phyloP scores from a whole-genome alignment of 306 rosid genomes.

The Cucumis cinereus region DNA sequence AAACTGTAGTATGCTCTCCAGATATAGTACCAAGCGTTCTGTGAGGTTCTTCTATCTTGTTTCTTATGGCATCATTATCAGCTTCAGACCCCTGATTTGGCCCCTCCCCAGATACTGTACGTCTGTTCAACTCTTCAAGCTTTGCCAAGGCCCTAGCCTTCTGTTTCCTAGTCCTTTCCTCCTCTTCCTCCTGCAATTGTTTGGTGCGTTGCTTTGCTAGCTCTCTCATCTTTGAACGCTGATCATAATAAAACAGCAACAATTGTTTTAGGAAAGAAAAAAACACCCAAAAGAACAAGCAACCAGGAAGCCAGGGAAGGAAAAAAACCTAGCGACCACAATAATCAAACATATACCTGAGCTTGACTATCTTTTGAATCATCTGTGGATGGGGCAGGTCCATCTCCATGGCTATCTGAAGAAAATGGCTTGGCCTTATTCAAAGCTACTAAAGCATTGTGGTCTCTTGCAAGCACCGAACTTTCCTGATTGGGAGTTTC shows the following conservation, averaged over 20 bases:
- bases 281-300: conserved; percentile 8
- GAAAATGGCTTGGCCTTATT: conserved; percentile 31
- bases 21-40: conserved; percentile 16
- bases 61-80: conserved; percentile 27
- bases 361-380: conserved; percentile 43
- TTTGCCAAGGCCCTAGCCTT: conserved; percentile 66
- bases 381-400: conserved; percentile 24
- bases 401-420: conserved; percentile 37
- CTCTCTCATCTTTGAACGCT: conserved; percentile 66
- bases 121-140: conserved; percentile 67
- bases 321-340: conserved; percentile 1
- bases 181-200: conserved; percentile 86
- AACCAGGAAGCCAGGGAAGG: background rate
- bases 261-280: background rate
- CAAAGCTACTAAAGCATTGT: conserved; percentile 23
- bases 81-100: conserved; percentile 29
- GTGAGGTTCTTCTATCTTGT: conserved; percentile 37
- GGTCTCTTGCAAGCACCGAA: conserved; percentile 43
- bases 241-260: conserved; percentile 15
- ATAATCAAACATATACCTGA: conserved; percentile 43
- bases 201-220: conserved; percentile 64
- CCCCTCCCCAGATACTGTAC: conserved; percentile 31
- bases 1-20: conserved; percentile 18
- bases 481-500: conserved; percentile 29
- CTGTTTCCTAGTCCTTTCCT: conserved; percentile 65